Conservation (phyloP, 345 rosid genomes). For the Populus euphratica region DNA sequence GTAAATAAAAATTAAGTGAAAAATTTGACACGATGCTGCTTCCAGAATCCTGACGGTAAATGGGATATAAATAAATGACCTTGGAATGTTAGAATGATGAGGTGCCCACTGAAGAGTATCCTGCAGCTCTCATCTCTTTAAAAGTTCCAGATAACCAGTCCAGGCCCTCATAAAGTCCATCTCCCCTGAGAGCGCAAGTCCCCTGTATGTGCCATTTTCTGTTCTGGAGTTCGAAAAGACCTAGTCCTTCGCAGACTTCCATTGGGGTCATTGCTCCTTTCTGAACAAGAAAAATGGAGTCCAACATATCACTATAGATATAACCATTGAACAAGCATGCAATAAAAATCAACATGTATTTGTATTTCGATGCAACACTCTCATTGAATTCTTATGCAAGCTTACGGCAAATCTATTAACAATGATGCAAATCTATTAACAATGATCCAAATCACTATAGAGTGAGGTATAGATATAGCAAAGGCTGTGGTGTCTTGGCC, state of each 20-base stretch:
- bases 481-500: not conserved
- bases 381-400: not conserved
- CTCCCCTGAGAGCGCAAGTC: slow-evolving; percentile 91
- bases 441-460: not conserved
- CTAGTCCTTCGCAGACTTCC: slow-evolving; percentile 92
- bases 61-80: slow-evolving; percentile 22
- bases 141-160: slow-evolving; percentile 85
- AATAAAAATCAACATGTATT: not conserved
- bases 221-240: slow-evolving; percentile 86
- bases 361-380: not conserved
- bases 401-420: not conserved
- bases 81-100: slow-evolving; percentile 52
- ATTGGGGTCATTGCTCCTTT: slow-evolving; percentile 97
- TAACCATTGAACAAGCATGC: not conserved
- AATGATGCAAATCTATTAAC: not conserved
- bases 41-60: not conserved
- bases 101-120: slow-evolving; percentile 78
- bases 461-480: not conserved
- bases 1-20: not conserved
- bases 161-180: slow-evolving; percentile 95
- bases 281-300: slow-evolving; percentile 31
- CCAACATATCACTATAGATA: not conserved
- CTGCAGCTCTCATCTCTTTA: slow-evolving; percentile 86
- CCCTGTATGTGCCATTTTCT: slow-evolving; percentile 99
- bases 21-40: not conserved